These are phyloP conservation scores for Lasiodiplodia citricola DNA, from an alignment of 2,329 filamentous ascomycete species.

Conservation along the genomic window DNA sequence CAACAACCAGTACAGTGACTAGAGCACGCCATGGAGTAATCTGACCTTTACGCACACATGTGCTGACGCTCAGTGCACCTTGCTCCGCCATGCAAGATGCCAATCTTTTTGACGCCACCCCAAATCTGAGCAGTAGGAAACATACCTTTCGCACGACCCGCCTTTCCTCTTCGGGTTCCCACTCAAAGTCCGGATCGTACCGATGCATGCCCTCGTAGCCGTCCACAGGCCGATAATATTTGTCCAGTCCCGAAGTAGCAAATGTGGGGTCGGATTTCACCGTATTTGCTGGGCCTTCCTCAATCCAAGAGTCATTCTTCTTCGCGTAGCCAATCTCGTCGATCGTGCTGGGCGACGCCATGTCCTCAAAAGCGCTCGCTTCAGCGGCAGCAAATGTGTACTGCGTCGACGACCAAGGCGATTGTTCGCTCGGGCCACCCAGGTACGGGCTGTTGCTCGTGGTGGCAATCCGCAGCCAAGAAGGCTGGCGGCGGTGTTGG, in stretches of 20 bases:
- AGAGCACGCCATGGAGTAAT: background rate
- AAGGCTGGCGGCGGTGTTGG: slow-evolving; percentile 14
- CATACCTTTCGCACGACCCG: slow-evolving; percentile 59
- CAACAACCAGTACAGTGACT: background rate
- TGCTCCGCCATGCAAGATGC: slow-evolving; percentile 2
- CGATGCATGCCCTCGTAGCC: slow-evolving; percentile 65
- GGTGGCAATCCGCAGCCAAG: slow-evolving; percentile 20
- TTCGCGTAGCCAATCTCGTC: slow-evolving; percentile 21
- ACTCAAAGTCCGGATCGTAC: slow-evolving; percentile 62
- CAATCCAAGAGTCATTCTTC: slow-evolving; percentile 21
- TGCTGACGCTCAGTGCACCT: background rate
- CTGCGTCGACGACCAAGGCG: slow-evolving; percentile 21
- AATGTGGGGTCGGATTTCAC: slow-evolving; percentile 33
- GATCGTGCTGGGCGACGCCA: slow-evolving; percentile 16
- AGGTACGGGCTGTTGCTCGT: slow-evolving; percentile 6
- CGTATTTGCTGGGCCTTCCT: slow-evolving; percentile 9
- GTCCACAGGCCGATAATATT: slow-evolving; percentile 58
- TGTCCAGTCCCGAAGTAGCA: slow-evolving; percentile 40
- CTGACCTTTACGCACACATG: background rate
- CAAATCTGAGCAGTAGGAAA: slow-evolving; percentile 14
- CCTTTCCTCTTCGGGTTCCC: slow-evolving; percentile 63
- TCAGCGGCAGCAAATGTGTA: slow-evolving; percentile 17
- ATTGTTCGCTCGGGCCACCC: slow-evolving; percentile 11
- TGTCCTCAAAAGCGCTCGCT: slow-evolving; percentile 24
- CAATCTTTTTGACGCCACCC: background rate